phyloP scores from a whole-genome alignment of 2,329 filamentous ascomycete species.

The Cladosporium halotolerans region DNA sequence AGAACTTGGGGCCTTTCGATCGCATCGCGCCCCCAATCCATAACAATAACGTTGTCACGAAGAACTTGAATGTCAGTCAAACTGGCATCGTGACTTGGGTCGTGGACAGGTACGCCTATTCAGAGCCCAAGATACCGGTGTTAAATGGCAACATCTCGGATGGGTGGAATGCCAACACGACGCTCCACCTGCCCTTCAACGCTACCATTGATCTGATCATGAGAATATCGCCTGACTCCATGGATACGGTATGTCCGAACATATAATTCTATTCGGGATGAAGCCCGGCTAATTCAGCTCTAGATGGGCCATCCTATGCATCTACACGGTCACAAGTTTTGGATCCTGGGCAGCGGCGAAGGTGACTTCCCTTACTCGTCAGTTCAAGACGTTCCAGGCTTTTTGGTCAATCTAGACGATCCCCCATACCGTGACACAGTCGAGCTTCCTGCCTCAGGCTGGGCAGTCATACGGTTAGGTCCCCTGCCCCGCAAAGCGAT shows the following conservation, averaged over 20 bases:
- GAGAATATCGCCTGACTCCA: not conserved
- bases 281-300: not conserved
- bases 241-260: not conserved
- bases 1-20: not conserved
- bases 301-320: conserved; percentile 54
- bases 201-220: not conserved
- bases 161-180: not conserved
- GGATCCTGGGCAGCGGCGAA: conserved; percentile 52
- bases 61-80: not conserved
- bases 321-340: conserved; percentile 56
- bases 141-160: not conserved
- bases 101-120: not conserved
- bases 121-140: not conserved
- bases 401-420: not conserved
- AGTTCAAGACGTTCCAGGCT: not conserved
- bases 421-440: not conserved
- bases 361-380: conserved; percentile 14
- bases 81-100: not conserved
- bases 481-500: not conserved
- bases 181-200: not conserved
- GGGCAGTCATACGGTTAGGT: not conserved
- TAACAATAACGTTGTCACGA: not conserved
- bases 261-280: not conserved
- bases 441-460: not conserved
- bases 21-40: not conserved